phyloP scores from a whole-genome alignment of 2,329 filamentous ascomycete species.

The Sphaerulina populicola region DNA sequence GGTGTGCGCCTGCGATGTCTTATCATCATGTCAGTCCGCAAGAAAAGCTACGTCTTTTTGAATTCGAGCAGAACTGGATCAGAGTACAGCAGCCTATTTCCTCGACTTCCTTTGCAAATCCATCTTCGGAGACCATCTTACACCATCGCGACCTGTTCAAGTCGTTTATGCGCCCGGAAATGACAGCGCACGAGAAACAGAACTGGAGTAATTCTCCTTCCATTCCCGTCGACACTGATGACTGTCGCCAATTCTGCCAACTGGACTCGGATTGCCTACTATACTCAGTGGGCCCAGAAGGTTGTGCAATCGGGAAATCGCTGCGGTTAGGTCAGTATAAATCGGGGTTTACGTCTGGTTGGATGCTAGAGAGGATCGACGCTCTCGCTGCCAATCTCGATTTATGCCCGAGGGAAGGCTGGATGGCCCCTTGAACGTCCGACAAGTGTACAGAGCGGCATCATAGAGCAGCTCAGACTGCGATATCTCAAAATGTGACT shows the following conservation, averaged over 20 bases:
- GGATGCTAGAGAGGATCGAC: slow-evolving; percentile 22
- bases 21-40: slow-evolving; percentile 29
- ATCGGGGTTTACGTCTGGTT: slow-evolving; percentile 20
- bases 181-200: slow-evolving; percentile 10
- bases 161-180: slow-evolving; percentile 22
- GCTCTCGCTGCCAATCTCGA: slow-evolving; percentile 15
- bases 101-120: slow-evolving; percentile 6
- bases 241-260: slow-evolving; percentile 24
- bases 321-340: slow-evolving; percentile 17
- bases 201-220: slow-evolving; percentile 27
- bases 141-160: slow-evolving; percentile 29
- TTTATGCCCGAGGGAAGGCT: slow-evolving; percentile 13
- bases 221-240: slow-evolving; percentile 13
- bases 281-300: slow-evolving; percentile 18
- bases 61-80: slow-evolving; percentile 28
- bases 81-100: background rate
- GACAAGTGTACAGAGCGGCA: no score
- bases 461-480: no score
- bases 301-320: slow-evolving; percentile 20
- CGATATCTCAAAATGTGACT: no score
- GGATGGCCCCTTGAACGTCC: slow-evolving; percentile 14
- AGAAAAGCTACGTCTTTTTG: slow-evolving; percentile 25
- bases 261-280: slow-evolving; percentile 21
- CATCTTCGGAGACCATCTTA: slow-evolving; percentile 15
- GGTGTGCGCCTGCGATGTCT: slow-evolving; percentile 38